Evolutionary conservation across 495 filamentous ascomycete genomes (phyloP).

Genomic region (Podospora fimiseda): DNA sequence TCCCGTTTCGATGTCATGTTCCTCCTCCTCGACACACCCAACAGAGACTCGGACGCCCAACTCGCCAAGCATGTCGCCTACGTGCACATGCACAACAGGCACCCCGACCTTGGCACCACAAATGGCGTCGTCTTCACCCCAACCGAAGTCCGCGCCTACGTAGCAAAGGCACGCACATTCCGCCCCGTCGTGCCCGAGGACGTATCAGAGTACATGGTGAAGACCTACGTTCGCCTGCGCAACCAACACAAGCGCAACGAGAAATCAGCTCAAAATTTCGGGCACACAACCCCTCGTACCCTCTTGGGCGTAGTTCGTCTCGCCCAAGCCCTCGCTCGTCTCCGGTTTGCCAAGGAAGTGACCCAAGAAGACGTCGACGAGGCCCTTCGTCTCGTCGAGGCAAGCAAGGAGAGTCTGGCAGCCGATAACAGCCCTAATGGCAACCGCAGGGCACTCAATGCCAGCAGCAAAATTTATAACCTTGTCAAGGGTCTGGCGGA

Average conservation of each 20-base stretch:
- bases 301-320: conserved; percentile 88
- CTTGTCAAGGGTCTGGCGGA: conserved; percentile 80
- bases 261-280: conserved; percentile 79
- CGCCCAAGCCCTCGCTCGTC: conserved; percentile 88
- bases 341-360: conserved; percentile 77
- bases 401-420: conserved; percentile 80
- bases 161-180: conserved; percentile 84
- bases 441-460: conserved; percentile 57
- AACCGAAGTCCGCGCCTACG: conserved; percentile 88
- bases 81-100: conserved; percentile 94
- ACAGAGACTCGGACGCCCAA: conserved; percentile 80
- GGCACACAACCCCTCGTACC: conserved; percentile 87
- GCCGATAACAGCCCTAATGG: conserved; percentile 50
- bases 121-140: conserved; percentile 68
- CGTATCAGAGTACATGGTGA: conserved; percentile 92
- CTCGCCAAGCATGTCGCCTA: conserved; percentile 93
- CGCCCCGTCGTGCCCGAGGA: conserved; percentile 75
- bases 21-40: conserved; percentile 89
- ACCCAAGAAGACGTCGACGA: conserved; percentile 93
- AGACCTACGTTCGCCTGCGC: conserved; percentile 88
- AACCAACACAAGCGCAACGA: conserved; percentile 85
- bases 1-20: conserved; percentile 97
- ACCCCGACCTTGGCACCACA: conserved; percentile 65
- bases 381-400: conserved; percentile 81
- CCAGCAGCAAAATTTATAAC: conserved; percentile 87